Percentiles rank a stretch among this genome's conserved stretches.
phyloP scores from a whole-genome alignment of 345 rosid species.

The Eucalyptus tenuipes region DNA sequence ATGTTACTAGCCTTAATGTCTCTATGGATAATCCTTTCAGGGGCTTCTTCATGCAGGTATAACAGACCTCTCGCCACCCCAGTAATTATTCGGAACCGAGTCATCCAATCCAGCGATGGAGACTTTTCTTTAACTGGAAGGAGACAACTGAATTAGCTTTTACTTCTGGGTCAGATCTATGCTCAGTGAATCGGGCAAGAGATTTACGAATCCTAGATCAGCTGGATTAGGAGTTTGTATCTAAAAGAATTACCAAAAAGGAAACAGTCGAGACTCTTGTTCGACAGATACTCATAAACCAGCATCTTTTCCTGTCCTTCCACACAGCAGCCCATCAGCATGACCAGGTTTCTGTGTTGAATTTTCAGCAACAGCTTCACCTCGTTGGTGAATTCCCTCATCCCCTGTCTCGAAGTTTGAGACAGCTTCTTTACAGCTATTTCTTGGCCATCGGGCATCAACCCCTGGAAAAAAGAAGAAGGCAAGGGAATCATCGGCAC shows the following conservation, averaged over 20 bases:
- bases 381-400: constrained; percentile 62
- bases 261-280: constrained; percentile 62
- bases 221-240: background rate
- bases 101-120: constrained; percentile 45
- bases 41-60: constrained; percentile 79
- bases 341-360: constrained; percentile 74
- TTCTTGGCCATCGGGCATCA: constrained; percentile 45
- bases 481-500: background rate
- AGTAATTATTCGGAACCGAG: constrained; percentile 32
- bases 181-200: background rate
- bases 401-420: constrained; percentile 49
- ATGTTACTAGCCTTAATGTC: constrained; percentile 74
- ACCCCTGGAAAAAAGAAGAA: constrained; percentile 27
- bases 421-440: constrained; percentile 71
- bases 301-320: constrained; percentile 69
- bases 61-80: constrained; percentile 77
- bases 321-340: constrained; percentile 58
- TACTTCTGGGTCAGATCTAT: background rate
- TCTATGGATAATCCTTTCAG: constrained; percentile 65
- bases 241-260: constrained; percentile 39
- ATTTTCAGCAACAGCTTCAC: constrained; percentile 52
- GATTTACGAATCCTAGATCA: background rate
- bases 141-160: background rate
- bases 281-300: constrained; percentile 69
- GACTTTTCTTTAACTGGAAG: constrained; percentile 35